These are phyloP conservation scores for Papilionanthe hybrid DNA, from an alignment of 116 monocot genomes.

Conservation along the genomic window DNA sequence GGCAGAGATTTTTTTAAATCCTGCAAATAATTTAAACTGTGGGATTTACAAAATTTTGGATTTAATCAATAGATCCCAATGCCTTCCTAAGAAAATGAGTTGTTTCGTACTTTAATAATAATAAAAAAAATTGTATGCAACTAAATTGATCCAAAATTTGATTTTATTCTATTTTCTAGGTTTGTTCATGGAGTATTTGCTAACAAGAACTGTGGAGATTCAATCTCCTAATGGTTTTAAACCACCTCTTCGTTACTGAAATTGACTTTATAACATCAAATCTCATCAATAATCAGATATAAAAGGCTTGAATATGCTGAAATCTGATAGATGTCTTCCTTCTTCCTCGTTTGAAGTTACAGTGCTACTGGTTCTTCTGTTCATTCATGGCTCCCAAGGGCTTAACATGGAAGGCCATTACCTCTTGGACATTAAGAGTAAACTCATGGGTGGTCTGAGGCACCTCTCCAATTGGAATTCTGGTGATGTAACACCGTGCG, in stretches of 20 bases:
- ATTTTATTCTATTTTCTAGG: not conserved
- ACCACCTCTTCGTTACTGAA: not conserved
- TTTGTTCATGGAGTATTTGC: constrained; percentile 2
- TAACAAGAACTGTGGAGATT: not conserved
- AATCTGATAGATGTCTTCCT: not conserved
- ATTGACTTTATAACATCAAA: not conserved
- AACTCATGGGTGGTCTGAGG: constrained; percentile 36
- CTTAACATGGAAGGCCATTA: constrained; percentile 63
- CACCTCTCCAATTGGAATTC: constrained; percentile 60
- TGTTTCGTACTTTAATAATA: too few relatives aligned
- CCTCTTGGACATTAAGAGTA: constrained; percentile 58
- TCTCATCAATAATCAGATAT: not conserved
- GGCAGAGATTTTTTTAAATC: not conserved
- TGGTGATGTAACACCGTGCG: constrained; percentile 56
- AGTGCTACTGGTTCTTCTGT: constrained; percentile 26
- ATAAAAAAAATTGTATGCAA: too few relatives aligned
- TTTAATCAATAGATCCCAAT: too few relatives aligned
- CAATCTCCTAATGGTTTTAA: not conserved
- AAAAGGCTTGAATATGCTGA: constrained; percentile 15
- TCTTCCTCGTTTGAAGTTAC: not conserved
- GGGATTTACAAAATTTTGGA: too few relatives aligned
- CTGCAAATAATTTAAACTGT: not conserved
- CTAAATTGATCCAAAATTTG: not conserved
- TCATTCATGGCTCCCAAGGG: constrained; percentile 20
- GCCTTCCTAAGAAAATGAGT: too few relatives aligned